A percentile compares a stretch with the other conserved stretches of the same genome.
These are phyloP conservation scores for Pseudopyrenochaeta lycopersici DNA, from an alignment of 2,329 filamentous ascomycete species.

Conservation along the genomic window DNA sequence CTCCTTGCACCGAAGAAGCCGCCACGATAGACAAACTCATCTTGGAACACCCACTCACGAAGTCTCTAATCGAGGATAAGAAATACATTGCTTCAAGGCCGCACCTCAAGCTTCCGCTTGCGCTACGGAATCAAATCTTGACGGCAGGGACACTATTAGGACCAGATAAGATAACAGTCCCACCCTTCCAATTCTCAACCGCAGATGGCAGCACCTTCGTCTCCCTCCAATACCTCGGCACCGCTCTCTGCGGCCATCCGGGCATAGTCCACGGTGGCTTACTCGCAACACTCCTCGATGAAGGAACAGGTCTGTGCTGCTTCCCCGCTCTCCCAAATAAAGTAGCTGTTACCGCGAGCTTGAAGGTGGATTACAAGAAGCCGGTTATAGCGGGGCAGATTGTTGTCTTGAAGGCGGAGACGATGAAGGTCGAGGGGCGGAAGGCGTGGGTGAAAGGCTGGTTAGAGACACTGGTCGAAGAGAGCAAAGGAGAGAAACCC, in stretches of 20 bases:
- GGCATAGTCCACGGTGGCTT: conserved; percentile 91
- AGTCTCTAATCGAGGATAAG: conserved; percentile 71
- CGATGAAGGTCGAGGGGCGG: conserved; percentile 85
- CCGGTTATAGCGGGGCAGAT: conserved; percentile 80
- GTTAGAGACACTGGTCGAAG: conserved; percentile 82
- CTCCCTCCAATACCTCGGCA: conserved; percentile 78
- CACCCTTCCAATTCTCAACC: conserved; percentile 76
- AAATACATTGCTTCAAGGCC: conserved; percentile 80
- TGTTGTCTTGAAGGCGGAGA: conserved; percentile 80
- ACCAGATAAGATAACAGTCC: conserved; percentile 78
- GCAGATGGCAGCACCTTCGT: conserved; percentile 65
- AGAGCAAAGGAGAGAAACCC: conserved; percentile 69
- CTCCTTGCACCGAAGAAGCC: conserved; percentile 61
- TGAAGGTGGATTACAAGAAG: conserved; percentile 82
- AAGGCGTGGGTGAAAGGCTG: conserved; percentile 94
- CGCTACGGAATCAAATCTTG: conserved; percentile 76
- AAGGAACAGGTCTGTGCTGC: conserved; percentile 86
- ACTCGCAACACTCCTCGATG: conserved; percentile 91
- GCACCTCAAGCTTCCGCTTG: conserved; percentile 82
- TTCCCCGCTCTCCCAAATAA: conserved; percentile 89
- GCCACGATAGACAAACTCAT: conserved; percentile 76
- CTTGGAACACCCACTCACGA: conserved; percentile 75
- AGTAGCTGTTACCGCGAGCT: conserved; percentile 83
- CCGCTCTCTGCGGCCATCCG: conserved; percentile 85
- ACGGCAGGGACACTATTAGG: conserved; percentile 83